phyloP scores from a whole-genome alignment of 208 protist species.

The Kentomonas sorsogonicus region DNA sequence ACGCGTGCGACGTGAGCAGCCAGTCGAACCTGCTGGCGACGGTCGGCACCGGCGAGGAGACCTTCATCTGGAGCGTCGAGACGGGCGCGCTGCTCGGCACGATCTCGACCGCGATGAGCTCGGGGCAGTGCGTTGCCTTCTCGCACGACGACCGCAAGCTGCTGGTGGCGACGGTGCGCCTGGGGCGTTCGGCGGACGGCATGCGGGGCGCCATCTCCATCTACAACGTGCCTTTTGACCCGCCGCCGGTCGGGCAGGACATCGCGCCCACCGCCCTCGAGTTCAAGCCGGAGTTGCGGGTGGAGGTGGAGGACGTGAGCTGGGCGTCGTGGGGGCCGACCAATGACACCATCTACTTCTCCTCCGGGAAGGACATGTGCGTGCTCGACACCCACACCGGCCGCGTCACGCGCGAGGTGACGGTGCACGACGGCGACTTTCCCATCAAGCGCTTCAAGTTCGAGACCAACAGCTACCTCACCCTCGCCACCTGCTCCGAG shows the following conservation, averaged over 20 bases:
- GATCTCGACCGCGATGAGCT: slow-evolving; percentile 67
- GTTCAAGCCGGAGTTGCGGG: slow-evolving; percentile 56
- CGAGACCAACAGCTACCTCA: slow-evolving; percentile 84
- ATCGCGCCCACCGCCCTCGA: slow-evolving; percentile 51
- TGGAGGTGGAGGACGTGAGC: slow-evolving; percentile 65
- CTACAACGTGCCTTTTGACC: slow-evolving; percentile 80
- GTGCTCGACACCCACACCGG: slow-evolving; percentile 91
- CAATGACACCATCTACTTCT: slow-evolving; percentile 94
- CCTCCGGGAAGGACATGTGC: slow-evolving; percentile 90
- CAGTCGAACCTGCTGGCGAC: slow-evolving; percentile 82
- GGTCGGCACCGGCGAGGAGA: slow-evolving; percentile 69
- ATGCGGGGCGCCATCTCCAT: slow-evolving; percentile 86
- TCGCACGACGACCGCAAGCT: slow-evolving; percentile 88
- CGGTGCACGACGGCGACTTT: slow-evolving; percentile 52
- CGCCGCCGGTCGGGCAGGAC: slow-evolving; percentile 46
- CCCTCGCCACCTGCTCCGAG: slow-evolving; percentile 91
- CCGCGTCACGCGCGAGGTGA: slow-evolving; percentile 59
- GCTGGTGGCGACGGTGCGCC: slow-evolving; percentile 89
- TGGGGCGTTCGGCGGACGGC: slow-evolving; percentile 61
- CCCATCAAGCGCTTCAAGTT: slow-evolving; percentile 89
- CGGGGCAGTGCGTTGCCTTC: slow-evolving; percentile 69
- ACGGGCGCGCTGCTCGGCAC: slow-evolving; percentile 81
- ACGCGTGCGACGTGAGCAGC: slow-evolving; percentile 90
- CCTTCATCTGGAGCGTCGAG: slow-evolving; percentile 88
- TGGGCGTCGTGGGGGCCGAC: slow-evolving; percentile 93